A percentile compares a stretch with the other conserved stretches of the same genome.
phyloP scores from a whole-genome alignment of 2,329 filamentous ascomycete species.

The Ceratocystis smalleyi region DNA sequence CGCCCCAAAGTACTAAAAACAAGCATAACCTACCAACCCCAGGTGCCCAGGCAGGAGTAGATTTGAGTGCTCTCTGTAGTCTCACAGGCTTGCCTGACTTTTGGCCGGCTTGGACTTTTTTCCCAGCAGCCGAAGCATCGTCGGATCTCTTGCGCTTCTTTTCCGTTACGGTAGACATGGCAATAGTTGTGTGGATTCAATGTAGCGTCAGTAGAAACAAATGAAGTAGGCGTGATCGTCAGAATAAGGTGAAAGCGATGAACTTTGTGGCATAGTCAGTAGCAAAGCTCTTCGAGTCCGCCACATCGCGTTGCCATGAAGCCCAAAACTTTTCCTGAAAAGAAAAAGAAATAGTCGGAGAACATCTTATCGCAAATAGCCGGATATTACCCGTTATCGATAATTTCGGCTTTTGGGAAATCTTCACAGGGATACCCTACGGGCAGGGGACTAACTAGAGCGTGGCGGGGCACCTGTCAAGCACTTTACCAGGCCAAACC shows the following conservation, averaged over 20 bases:
- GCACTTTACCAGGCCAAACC: neutral
- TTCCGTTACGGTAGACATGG: slow-evolving; percentile 23
- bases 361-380: slow-evolving; percentile 14
- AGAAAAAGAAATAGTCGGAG: slow-evolving; percentile 14
- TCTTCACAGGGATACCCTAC: neutral
- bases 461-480: neutral
- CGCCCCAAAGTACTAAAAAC: neutral
- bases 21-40: slow-evolving; percentile 11
- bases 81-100: slow-evolving; percentile 31
- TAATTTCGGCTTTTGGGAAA: neutral
- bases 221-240: neutral
- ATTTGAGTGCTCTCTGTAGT: slow-evolving; percentile 21
- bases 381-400: slow-evolving; percentile 11
- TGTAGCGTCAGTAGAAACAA: neutral
- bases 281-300: neutral
- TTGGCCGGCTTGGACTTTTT: slow-evolving; percentile 24
- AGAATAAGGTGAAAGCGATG: neutral
- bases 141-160: slow-evolving; percentile 39
- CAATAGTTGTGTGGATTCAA: slow-evolving; percentile 24
- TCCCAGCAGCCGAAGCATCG: slow-evolving; percentile 4
- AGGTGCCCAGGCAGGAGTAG: slow-evolving; percentile 8
- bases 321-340: slow-evolving; percentile 19
- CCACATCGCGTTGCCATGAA: slow-evolving; percentile 10
- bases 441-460: neutral
- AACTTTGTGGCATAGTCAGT: neutral